Base-by-base conservation (phyloP, 106 monocot species). In the Dendrobium catenatum region DNA sequence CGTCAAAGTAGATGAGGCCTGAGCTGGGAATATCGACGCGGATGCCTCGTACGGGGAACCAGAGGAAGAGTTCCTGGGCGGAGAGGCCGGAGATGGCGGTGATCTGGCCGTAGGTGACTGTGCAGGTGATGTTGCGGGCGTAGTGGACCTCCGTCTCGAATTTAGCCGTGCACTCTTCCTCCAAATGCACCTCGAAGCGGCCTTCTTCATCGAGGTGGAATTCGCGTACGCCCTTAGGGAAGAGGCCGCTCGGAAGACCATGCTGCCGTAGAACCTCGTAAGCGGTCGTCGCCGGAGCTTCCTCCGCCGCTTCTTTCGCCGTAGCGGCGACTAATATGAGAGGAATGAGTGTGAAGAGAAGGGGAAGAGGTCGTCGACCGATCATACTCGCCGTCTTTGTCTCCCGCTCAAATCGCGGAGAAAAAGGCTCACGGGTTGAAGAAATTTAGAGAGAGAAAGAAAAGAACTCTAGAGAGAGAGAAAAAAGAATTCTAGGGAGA, bases 51-150 rank as follows among this genome's bases (percentile, higher is more conserved):
- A 91, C 91, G 74, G 91, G 88, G 81, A 91, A 87, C 91, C 91
- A 91, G 81, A 91, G 86, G 79, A 91, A 91, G 73, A 91, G 86
- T 42, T 91, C 91, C 81, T 91, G 88, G 6, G 91, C 91, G 41
- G 82, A 51, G 70, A 91, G 70, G 75, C 91, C 91, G 79, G 89
- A 85, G 56, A 91, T 66, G 20, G 80, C 40, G 40, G 85, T 75
- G 82, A 91, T 89, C 85, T 83, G 81, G 31, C 87, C 91, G 79
- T 77, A 83, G 68, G 80, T 76, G 55, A 91, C 44, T 17, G 27
- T 51, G 61, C 91, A 89, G 76, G 85, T 26, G 64, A 91, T 37
- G 79, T 78, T 81, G 76, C 59, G 27, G 40, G 83, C 81, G 89
- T 89, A 91, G 33, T 55, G 82, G 26, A 91, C 85, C 27, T 77